Conservation (phyloP, 106 monocot genomes). For the Chionographis japonica region DNA sequence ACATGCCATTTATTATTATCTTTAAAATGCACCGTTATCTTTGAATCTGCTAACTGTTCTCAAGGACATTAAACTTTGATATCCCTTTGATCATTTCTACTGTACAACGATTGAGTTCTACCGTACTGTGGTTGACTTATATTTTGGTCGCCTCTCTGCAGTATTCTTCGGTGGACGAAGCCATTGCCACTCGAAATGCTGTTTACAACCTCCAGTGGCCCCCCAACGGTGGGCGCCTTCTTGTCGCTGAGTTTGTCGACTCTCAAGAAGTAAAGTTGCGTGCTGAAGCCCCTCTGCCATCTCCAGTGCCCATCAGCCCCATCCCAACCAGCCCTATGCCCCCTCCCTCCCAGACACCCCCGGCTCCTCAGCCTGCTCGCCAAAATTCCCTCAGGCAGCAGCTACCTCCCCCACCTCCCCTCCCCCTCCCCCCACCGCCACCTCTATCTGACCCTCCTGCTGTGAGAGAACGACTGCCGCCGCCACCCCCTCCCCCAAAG, state of each 20-base stretch:
- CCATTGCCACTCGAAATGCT: conserved; percentile 66
- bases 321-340: conserved; percentile 26
- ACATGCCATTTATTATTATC: too few species aligned
- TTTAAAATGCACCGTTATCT: too few species aligned
- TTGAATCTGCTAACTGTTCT: too few species aligned
- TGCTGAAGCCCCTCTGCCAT: conserved; percentile 40
- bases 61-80: too few species aligned
- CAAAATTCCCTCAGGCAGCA: conserved; percentile 12
- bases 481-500: conserved; percentile 30
- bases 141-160: conserved; percentile 13
- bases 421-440: conserved; percentile 20
- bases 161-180: conserved; percentile 79
- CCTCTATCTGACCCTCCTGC: conserved; percentile 11
- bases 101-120: too few species aligned
- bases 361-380: conserved; percentile 13
- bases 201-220: conserved; percentile 94
- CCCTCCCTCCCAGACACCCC: conserved; percentile 9
- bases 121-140: not conserved
- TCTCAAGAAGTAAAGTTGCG: conserved; percentile 61
- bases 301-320: conserved; percentile 46
- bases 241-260: conserved; percentile 76
- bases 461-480: conserved; percentile 28
- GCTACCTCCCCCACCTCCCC: conserved; percentile 22
- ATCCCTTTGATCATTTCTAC: too few species aligned
- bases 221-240: conserved; percentile 67